Evolutionary conservation across 116 monocot species (phyloP), one percentile per base, ranked within the genome.

Genomic region (Dioscorea cayenensis): DNA sequence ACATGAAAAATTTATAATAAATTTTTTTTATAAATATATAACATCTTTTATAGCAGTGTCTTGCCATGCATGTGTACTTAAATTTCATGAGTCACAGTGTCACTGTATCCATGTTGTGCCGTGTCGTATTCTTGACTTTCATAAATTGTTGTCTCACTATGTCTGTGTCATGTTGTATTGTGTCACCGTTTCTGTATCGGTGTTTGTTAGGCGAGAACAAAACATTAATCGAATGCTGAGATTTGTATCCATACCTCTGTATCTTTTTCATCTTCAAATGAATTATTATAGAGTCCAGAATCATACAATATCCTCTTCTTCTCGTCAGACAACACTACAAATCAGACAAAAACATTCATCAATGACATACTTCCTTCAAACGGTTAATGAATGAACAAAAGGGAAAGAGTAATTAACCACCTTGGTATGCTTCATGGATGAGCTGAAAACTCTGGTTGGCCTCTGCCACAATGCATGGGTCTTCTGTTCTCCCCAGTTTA

Each of bases 341-440:
- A 25, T 25, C n/a, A 20, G 19, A 16, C 49, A 71, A 51, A 18
- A 35, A 61, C n/a, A 12, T 28, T 29, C 0, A 21, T 43, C 43
- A 43, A 43, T 43, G 43, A 6, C 43, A 7, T 43, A 3, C 43
- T 43, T 43, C 12, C 0, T 43, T 43, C 12, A 43, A 43, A 5
- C 12, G 43, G 38, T 38, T 5, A 43, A 43, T 43, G 43, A 36
- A 66, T 27, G 36, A 68, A 69, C 64, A 27, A 58, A 3, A 14
- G 23, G 9, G 22, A 27, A 29, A 27, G 63, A 61, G 13, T 3
- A 36, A 27, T n/a, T 18, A 18, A 2, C 51, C 6, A 88, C 88
- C 90, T 85, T 85, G 75, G 66, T 91, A 87, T 7, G 91, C 91
- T 49, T 91, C 85, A 67, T 87, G 91, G 51, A 87, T 83, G 5